Base-by-base conservation (phyloP, 2,329 filamentous ascomycete genomes). In the Myriosclerotinia curreyana region DNA sequence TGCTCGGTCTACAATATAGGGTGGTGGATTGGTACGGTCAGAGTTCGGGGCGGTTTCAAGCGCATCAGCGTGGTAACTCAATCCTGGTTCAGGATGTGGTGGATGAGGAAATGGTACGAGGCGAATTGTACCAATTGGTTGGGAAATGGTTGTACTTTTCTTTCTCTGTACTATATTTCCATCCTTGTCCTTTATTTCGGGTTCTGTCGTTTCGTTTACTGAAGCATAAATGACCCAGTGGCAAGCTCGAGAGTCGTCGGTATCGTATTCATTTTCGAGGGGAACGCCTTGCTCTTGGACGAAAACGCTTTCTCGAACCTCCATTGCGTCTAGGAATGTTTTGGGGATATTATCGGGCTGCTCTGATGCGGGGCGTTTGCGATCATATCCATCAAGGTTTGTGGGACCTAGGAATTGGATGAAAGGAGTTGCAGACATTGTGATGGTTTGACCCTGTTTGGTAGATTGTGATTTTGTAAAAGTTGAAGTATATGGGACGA, bases 151-250 rank as follows among this genome's bases (percentile, higher is more conserved):
- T 62, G 75, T 53, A 73, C 79, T 81, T 67, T 74, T 76, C 58
- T 79, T 76, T n/a, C 76, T 77, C 22, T 74, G 75, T 53, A 78
- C 54, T 46, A 81, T 72, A 42, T 77, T 75, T 64, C 77, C 78
- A n/a, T 72, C 70, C 6, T 77, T 75, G 71, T 83, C 78, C 36
- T 76, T 77, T 52, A 78, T 70, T 73, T 82, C 80, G 6, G 75
- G 73, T 65, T 76, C 75, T 52, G 77, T 76, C 4, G 74, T 77
- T 56, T 76, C 79, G 62, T 82, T 82, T 64, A 89, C 81, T 20
- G 82, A 86, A 55, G 86, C 85, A 76, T 96, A 96, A n/a, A 88
- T 80, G 38, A 73, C 88, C 90, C 91, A 96, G 76, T 97, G 92
- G 77, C 88, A 94, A 69, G 86, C 88, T 44, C 90, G 84, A 0